Evolutionary conservation across 2,329 filamentous ascomycete genomes (phyloP), one percentile per base, ranked within the genome.

Genomic region (Trichophyton rubrum): DNA sequence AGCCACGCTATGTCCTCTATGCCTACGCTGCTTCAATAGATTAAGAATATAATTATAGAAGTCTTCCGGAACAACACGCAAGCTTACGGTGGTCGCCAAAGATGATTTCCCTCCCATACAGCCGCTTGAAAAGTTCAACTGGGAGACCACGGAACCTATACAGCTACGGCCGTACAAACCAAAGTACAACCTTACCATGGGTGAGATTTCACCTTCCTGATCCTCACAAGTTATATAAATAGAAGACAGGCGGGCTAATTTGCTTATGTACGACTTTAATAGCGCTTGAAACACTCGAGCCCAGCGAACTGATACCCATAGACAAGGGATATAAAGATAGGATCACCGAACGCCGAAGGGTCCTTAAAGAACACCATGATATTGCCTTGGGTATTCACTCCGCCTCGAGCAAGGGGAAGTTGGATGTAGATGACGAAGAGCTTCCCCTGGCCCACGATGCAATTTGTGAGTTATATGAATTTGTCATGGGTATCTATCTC

Each of bases 151-250:
- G 35, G 74, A 79, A 60, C 83, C 81, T 0, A 67, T 82, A 41
- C 77, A 80, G 61, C 68, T 83, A 9, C 74, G 83, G 13, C 79
- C 81, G 0, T 84, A 84, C 70, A 84, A 82, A 68, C 78, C 81
- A 3, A 83, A 79, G 65, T 86, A 82, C 67, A 78, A 85, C 67
- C 69, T 86, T 58, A 85, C 83, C 4, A 86, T 86, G 83, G 80
- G 82, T 84, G 70, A 63, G 71, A 43, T 56, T 3, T n/a, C 40
- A 8, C 11, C 30, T 30, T 27, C 27, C n/a, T 56, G 7, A n/a
- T 38, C 40, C 27, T 40, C 24, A 38, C 33, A 13, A 2, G 33
- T 15, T 57, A 20, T 24, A 35, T 51, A 43, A n/a, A 8, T 40
- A 11, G 22, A 43, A 9, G 9, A 38, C 2, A 2, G 33, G 13